Base-by-base conservation (phyloP, 225 moss, liverwort and hornwort species). In the Ulota crispa region DNA sequence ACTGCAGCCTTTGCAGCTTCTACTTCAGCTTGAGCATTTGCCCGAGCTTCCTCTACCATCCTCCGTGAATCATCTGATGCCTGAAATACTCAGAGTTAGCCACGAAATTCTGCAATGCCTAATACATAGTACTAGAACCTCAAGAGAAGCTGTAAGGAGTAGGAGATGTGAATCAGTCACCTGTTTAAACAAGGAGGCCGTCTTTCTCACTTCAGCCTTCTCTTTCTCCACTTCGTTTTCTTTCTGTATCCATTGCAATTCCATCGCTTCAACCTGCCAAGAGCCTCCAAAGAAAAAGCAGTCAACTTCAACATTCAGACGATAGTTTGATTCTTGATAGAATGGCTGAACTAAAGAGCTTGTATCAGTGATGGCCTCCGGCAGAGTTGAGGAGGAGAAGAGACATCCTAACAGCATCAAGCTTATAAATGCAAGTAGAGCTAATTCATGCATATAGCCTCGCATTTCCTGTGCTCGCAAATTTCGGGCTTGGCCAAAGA, bases 31-130 rank as follows among this genome's bases (percentile, higher is more conserved):
- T 81, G 82, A 61, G 86, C 93, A 54, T 81, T 81, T 65, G 90
- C 85, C 50, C 90, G 91, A 36, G 90, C 87, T 64, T 92, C 89
- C 72, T 97, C 93, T 27, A 95, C 92, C 85, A 92, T 89, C 77
- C 63, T 87, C 50, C 90, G 88, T 37, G 95, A 89, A 81, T 95
- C 95, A 71, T 88, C 91, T 72, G 92, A 89, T 30, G 91, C 86
- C 95, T 94, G 89, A 50, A 28, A 76, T 72, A 76, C 67, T 73
- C 64, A 53, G 39, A 64, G 83, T 89, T 54, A 87, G 83, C 31
- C 62, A 81, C 32, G 57, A 65, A 62, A 65, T 8, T 78, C 50
- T 36, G 70, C 20, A 82, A 64, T 7, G 11, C 24, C 76, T 79
- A 54, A 23, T 8, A 39, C 14, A 15, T 55, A 23, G 18, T 54